Conservation (phyloP, 495 filamentous ascomycete species). For the Tuber aestivum region DNA sequence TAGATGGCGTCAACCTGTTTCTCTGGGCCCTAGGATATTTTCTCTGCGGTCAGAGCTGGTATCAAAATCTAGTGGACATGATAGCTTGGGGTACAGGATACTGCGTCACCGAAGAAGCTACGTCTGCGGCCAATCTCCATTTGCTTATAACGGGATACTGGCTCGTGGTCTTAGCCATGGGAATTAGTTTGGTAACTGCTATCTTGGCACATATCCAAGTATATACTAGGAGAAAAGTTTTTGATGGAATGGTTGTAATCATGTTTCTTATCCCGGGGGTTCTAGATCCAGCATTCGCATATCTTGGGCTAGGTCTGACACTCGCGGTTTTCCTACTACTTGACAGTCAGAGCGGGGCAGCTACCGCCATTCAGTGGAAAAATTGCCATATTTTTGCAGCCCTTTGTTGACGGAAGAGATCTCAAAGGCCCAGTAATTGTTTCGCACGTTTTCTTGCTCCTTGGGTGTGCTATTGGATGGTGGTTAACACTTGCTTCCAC, state of each 20-base stretch:
- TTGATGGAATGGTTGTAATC: constrained; percentile 94
- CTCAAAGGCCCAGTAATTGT: constrained; percentile 90
- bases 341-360: constrained; percentile 82
- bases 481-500: constrained; percentile 69
- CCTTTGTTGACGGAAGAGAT: constrained; percentile 91
- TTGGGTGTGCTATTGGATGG: constrained; percentile 91
- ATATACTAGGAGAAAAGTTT: constrained; percentile 95
- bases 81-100: constrained; percentile 32
- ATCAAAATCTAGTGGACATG: constrained; percentile 38
- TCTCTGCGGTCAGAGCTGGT: constrained; percentile 67
- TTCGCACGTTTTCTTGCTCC: constrained; percentile 88
- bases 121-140: constrained; percentile 62
- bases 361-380: constrained; percentile 79
- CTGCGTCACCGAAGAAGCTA: constrained; percentile 34
- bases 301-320: constrained; percentile 67
- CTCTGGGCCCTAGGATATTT: constrained; percentile 90
- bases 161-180: constrained; percentile 58
- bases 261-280: constrained; percentile 86
- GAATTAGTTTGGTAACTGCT: constrained; percentile 65
- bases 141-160: constrained; percentile 72
- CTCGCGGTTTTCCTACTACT: constrained; percentile 78
- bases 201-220: constrained; percentile 71
- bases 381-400: constrained; percentile 76
- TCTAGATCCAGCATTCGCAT: constrained; percentile 75
- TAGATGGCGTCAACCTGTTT: constrained; percentile 71